Percentiles rank a stretch among this genome's conserved stretches.
phyloP scores from a whole-genome alignment of 495 filamentous ascomycete species.

The Beverwykella pulmonaria region DNA sequence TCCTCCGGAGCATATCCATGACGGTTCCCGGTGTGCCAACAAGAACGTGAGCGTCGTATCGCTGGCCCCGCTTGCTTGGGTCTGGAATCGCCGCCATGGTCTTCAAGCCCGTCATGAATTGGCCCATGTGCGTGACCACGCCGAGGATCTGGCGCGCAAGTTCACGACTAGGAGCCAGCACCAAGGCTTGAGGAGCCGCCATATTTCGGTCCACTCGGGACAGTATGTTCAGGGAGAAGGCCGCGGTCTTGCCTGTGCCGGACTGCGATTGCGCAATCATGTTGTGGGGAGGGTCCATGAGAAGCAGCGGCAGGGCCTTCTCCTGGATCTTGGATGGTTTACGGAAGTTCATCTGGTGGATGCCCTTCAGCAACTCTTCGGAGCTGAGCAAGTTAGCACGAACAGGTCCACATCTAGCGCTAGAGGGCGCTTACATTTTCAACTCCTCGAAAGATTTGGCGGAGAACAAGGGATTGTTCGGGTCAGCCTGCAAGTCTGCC shows the following conservation, averaged over 20 bases:
- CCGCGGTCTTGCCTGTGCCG: conserved; percentile 97
- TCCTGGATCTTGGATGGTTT: conserved; percentile 98
- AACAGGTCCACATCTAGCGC: neutral
- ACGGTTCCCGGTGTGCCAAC: conserved; percentile 95
- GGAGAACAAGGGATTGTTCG: conserved; percentile 84
- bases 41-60: conserved; percentile 71
- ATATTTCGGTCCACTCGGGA: conserved; percentile 73
- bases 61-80: conserved; percentile 59
- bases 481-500: conserved; percentile 82
- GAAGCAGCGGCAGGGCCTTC: conserved; percentile 82
- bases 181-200: conserved; percentile 78
- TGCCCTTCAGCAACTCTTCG: conserved; percentile 59
- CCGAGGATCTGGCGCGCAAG: conserved; percentile 90
- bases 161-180: conserved; percentile 90
- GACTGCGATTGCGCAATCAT: conserved; percentile 98
- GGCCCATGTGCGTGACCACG: conserved; percentile 78
- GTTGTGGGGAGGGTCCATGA: conserved; percentile 79
- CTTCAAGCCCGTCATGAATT: conserved; percentile 70
- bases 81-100: conserved; percentile 83
- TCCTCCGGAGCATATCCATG: conserved; percentile 76
- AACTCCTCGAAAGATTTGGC: conserved; percentile 83
- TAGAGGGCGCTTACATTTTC: conserved; percentile 65
- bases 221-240: conserved; percentile 89
- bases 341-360: conserved; percentile 82
- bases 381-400: conserved; percentile 44